phyloP scores from a whole-genome alignment of 768 basidiomycete genomes.

The Boletus reticulatus region DNA sequence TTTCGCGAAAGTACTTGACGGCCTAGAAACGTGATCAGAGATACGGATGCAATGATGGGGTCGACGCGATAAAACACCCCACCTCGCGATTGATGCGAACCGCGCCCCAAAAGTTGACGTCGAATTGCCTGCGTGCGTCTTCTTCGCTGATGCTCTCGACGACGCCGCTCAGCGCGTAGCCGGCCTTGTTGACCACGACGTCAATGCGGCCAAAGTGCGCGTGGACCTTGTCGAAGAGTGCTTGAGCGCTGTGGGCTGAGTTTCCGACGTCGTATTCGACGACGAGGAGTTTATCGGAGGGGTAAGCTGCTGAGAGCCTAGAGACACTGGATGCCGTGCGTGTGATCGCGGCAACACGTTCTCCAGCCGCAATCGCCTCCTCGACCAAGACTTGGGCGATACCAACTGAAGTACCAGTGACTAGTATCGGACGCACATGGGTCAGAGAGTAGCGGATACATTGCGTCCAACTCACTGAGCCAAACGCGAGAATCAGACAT shows the following conservation, averaged over 20 bases:
- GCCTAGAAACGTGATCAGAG: constrained; percentile 9
- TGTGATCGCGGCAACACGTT: constrained; percentile 28
- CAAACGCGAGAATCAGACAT: constrained; percentile 25
- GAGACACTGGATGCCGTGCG: constrained; percentile 23
- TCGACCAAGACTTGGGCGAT: constrained; percentile 36
- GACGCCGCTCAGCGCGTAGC: constrained; percentile 21
- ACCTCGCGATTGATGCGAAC: constrained; percentile 26
- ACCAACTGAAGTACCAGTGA: constrained; percentile 43
- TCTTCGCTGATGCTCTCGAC: constrained; percentile 26
- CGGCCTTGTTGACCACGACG: constrained; percentile 36
- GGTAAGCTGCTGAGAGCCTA: constrained; percentile 12
- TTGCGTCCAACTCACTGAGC: constrained; percentile 13
- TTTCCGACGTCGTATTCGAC: constrained; percentile 31
- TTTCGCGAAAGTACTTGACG: constrained; percentile 32
- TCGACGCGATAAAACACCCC: not conserved
- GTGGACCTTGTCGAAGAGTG: constrained; percentile 22
- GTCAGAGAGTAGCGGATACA: not conserved
- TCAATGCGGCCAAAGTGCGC: constrained; percentile 31
- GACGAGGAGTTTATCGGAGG: constrained; percentile 24
- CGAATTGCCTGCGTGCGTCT: constrained; percentile 27
- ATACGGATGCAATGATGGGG: not conserved
- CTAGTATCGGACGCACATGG: constrained; percentile 15
- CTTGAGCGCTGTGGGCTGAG: constrained; percentile 10
- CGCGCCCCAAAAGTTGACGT: constrained; percentile 35
- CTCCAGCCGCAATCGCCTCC: constrained; percentile 24